Evolutionary conservation across 345 rosid species (phyloP).

Genomic region (Salix exigua): DNA sequence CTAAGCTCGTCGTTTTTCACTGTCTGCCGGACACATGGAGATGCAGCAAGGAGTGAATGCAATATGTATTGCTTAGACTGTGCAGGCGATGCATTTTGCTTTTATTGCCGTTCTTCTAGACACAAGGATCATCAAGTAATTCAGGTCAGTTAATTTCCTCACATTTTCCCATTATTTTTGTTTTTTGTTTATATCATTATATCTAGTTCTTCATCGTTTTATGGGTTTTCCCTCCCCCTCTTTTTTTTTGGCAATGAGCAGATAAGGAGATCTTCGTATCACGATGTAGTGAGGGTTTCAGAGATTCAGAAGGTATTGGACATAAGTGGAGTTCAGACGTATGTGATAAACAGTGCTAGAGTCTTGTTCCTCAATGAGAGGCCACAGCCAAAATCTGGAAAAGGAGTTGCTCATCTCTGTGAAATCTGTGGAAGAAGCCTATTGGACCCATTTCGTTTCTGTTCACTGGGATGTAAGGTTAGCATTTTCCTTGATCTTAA

Average conservation of each 20-base stretch:
- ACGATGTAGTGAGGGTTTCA: conserved; percentile 78
- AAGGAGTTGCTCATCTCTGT: conserved; percentile 58
- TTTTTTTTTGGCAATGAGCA: neutral
- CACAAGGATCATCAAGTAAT: conserved; percentile 79
- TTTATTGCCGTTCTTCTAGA: conserved; percentile 72
- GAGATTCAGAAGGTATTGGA: conserved; percentile 75
- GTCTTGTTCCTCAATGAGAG: conserved; percentile 81
- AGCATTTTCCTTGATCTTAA: neutral
- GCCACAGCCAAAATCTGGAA: conserved; percentile 62
- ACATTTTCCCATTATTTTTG: neutral
- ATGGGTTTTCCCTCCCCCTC: neutral
- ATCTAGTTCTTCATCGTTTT: neutral
- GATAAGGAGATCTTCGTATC: conserved; percentile 94
- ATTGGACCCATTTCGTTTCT: conserved; percentile 75
- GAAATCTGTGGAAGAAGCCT: conserved; percentile 81
- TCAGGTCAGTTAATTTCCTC: conserved; percentile 47
- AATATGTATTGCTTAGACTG: conserved; percentile 89
- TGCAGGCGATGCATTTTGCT: conserved; percentile 56
- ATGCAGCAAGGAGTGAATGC: conserved; percentile 67
- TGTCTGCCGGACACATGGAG: conserved; percentile 54
- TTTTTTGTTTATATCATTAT: neutral
- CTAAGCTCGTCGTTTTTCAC: conserved; percentile 56
- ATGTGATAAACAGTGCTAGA: conserved; percentile 82
- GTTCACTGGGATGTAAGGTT: conserved; percentile 95
- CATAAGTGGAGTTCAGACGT: conserved; percentile 79